These are phyloP conservation scores for Dissoconium aciculare DNA, from an alignment of 2,329 filamentous ascomycete species.

Conservation along the genomic window DNA sequence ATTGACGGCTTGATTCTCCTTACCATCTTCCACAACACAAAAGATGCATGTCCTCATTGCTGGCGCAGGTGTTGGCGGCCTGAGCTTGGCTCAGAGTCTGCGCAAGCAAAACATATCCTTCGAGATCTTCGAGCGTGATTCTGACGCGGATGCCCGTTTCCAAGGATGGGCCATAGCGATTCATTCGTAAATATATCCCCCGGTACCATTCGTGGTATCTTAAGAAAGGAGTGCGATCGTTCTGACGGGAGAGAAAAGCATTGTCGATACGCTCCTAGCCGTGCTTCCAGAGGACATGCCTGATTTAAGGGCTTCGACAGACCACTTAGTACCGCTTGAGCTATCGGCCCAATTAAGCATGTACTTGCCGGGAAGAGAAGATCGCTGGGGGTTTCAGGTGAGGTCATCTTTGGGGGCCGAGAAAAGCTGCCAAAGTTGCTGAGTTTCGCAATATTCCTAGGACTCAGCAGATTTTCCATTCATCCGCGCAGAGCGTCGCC, in stretches of 20 bases:
- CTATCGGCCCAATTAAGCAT: background rate
- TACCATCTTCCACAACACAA: too few species aligned
- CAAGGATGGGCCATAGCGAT: too few species aligned
- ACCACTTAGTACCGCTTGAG: background rate
- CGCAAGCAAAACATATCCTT: slow-evolving; percentile 11
- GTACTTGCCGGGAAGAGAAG: slow-evolving; percentile 1
- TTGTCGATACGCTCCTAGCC: background rate
- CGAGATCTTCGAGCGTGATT: slow-evolving; percentile 13
- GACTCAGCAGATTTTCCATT: background rate
- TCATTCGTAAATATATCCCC: too few species aligned
- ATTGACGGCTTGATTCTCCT: too few species aligned
- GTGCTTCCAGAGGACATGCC: slow-evolving; percentile 1
- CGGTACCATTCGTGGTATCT: too few species aligned
- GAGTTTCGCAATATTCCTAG: background rate
- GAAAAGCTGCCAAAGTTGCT: too few species aligned
- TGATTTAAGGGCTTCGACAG: background rate
- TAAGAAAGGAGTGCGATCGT: too few species aligned
- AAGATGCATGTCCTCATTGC: slow-evolving; percentile 11
- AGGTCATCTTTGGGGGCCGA: background rate
- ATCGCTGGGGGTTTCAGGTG: background rate
- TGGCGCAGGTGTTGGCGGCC: slow-evolving; percentile 14
- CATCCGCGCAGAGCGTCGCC: background rate
- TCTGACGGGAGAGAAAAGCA: too few species aligned
- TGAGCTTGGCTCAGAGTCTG: slow-evolving; percentile 14
- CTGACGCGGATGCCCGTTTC: slow-evolving; percentile 9